Percentiles rank a stretch among this genome's conserved stretches.
Evolutionary conservation across 2,329 filamentous ascomycete genomes (phyloP).

Genomic region (Trichoderma koningiopsis): DNA sequence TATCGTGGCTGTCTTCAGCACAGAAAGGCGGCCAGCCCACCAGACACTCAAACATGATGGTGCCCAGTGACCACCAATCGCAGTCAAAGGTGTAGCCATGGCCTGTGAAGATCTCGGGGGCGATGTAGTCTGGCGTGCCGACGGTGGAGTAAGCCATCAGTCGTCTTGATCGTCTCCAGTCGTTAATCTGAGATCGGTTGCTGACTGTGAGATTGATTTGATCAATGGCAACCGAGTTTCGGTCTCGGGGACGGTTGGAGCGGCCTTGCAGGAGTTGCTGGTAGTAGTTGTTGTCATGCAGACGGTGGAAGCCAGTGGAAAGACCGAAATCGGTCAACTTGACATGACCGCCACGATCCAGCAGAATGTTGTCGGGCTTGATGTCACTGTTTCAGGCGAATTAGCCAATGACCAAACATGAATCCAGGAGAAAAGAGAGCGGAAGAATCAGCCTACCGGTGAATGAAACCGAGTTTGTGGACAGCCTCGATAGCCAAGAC

Average conservation of each 20-base stretch:
- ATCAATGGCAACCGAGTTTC: constrained; percentile 93
- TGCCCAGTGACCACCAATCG: constrained; percentile 98
- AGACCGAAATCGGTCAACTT: constrained; percentile 98
- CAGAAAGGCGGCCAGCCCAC: constrained; percentile 99
- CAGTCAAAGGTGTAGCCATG: constrained; percentile 96
- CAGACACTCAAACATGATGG: constrained; percentile 99
- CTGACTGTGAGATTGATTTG: constrained; percentile 98
- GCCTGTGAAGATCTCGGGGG: constrained; percentile 95
- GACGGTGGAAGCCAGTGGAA: constrained; percentile 95
- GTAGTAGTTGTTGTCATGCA: constrained; percentile 98
- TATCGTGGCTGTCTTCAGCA: constrained; percentile 95
- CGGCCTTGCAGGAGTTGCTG: constrained; percentile 88
- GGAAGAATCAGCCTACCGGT: constrained; percentile 69
- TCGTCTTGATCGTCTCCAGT: constrained; percentile 93
- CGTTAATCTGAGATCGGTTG: constrained; percentile 97
- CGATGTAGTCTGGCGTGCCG: constrained; percentile 97
- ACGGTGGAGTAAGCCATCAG: constrained; percentile 98
- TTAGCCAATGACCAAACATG: neutral
- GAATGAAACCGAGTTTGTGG: constrained; percentile 96
- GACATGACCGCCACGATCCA: constrained; percentile 94
- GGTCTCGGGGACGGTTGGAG: constrained; percentile 73
- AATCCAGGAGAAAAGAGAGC: neutral
- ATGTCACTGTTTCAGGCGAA: constrained; percentile 69
- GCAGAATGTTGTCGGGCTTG: constrained; percentile 97
- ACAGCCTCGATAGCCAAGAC: constrained; percentile 98